These are phyloP conservation scores for Pseudocercospora musae DNA, from an alignment of 2,329 filamentous ascomycete species.

Conservation along the genomic window DNA sequence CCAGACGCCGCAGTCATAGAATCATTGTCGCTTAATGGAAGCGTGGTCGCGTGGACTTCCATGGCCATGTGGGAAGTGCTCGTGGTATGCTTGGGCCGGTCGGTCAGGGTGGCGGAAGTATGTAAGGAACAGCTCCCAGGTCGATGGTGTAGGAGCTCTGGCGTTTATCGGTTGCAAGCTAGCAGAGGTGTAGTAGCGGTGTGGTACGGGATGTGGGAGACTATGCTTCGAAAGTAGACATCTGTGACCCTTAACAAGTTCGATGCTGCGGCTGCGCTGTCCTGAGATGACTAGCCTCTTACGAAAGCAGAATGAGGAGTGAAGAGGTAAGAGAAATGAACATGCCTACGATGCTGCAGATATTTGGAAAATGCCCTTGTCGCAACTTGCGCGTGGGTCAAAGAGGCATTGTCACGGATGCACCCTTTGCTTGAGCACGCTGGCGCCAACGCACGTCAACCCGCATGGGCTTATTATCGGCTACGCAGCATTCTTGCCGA, in stretches of 20 bases:
- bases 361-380: slow-evolving; percentile 29
- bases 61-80: slow-evolving; percentile 10
- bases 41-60: slow-evolving; percentile 17
- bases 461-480: slow-evolving; percentile 27
- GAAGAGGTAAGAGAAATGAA: slow-evolving; percentile 15
- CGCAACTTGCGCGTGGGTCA: slow-evolving; percentile 23
- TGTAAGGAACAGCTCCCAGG: neutral
- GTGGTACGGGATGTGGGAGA: slow-evolving; percentile 24
- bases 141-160: slow-evolving; percentile 3
- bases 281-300: neutral
- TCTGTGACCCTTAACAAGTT: slow-evolving; percentile 20
- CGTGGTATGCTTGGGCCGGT: neutral
- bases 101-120: neutral
- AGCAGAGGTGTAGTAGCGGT: slow-evolving; percentile 20
- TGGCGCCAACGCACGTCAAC: slow-evolving; percentile 28
- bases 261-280: slow-evolving; percentile 14
- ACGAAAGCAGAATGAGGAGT: slow-evolving; percentile 7
- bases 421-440: slow-evolving; percentile 25
- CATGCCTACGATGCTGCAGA: slow-evolving; percentile 24
- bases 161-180: slow-evolving; percentile 18
- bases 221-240: slow-evolving; percentile 19
- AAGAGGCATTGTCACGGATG: slow-evolving; percentile 28
- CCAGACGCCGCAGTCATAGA: slow-evolving; percentile 15
- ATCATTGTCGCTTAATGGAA: slow-evolving; percentile 15
- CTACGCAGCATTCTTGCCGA: slow-evolving; percentile 16